Evolutionary conservation across 768 basidiomycete species (phyloP).

Genomic region (Filobasidium floriforme): DNA sequence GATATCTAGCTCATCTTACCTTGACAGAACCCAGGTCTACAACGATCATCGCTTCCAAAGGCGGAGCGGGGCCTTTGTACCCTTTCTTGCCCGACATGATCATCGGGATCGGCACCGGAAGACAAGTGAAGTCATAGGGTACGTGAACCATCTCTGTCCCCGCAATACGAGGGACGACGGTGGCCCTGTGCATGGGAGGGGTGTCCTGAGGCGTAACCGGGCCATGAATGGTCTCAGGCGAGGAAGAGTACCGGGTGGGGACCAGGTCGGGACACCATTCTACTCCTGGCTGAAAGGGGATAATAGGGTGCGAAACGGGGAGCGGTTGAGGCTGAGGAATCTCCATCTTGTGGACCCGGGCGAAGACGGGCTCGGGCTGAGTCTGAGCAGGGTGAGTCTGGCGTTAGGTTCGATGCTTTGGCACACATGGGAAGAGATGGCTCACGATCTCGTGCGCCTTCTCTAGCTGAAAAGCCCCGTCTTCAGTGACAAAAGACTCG

Average conservation of each 20-base stretch:
- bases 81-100: too few species aligned
- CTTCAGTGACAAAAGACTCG: too few species aligned
- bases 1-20: neutral
- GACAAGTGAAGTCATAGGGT: too few species aligned
- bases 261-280: neutral
- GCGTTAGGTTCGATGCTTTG: neutral
- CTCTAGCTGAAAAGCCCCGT: too few species aligned
- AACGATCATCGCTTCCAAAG: constrained; percentile 2
- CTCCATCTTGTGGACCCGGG: neutral
- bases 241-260: neutral
- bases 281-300: neutral
- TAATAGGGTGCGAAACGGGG: neutral
- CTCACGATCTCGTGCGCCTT: neutral
- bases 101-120: too few species aligned
- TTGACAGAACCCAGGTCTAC: neutral
- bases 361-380: neutral
- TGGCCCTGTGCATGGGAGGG: neutral
- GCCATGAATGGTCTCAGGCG: neutral
- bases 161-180: too few species aligned
- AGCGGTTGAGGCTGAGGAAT: neutral
- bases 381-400: neutral
- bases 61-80: neutral
- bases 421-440: neutral
- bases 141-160: too few species aligned
- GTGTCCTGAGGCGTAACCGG: neutral